Evolutionary conservation across 305 asterid genomes (phyloP), one percentile per base, ranked within the genome.

Genomic region (Nicotiana rustica): DNA sequence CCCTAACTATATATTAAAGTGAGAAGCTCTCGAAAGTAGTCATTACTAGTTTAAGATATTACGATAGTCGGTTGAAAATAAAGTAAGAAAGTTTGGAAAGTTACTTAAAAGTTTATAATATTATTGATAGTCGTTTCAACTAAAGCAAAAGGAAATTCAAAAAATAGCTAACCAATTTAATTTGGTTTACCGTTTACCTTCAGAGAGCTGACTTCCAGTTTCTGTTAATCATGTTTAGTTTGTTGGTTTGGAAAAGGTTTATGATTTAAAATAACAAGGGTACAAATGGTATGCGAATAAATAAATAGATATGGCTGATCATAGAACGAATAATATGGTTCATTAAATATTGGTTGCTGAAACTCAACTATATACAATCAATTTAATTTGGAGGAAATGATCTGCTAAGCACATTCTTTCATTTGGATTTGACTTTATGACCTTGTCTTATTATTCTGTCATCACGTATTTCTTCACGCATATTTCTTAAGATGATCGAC

Each of bases 331-430:
- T 55, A 55, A 13, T 55, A 52, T 1, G n/a, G 59, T 52, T 52
- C 36, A 76, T 6, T 8, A 25, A 76, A 1, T 15, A 25, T 76
- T 76, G 66, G 66, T 17, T 55, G 29, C 8, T 36, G 55, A 35
- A 35, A 17, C 25, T 36, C 76, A 35, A 17, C 29, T n/a, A 67
- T 6, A 55, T 76, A 29, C 1, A 29, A 52, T 76, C 15, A 4
- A 15, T 76, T 76, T 55, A 64, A 15, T 76, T 76, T 55, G 66
- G 49, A 76, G 31, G 10, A 75, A 47, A 75, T 29, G 80, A 76
- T 29, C 49, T 29, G 80, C 80, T 15, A 55, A 76, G 66, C 66
- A 55, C 66, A 76, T 76, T 76, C 80, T 76, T 29, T 76, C 66
- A 25, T 49, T 55, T 15, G 49, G 29, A 12, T 76, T 76, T 76